phyloP scores from a whole-genome alignment of 169 alveolate genomes.

The Neospora caninum region DNA sequence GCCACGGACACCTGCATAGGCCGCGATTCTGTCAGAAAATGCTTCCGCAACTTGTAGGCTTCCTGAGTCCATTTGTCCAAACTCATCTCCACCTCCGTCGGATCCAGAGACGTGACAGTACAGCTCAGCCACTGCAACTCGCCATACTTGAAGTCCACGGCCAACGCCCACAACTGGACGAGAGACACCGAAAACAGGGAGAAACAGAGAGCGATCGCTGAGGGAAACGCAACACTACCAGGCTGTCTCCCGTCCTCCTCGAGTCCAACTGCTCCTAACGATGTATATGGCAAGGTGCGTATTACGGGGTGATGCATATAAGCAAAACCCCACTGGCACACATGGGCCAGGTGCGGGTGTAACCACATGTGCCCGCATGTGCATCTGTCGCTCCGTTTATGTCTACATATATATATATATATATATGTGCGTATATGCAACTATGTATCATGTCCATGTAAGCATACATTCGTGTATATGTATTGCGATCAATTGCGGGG shows the following conservation, averaged over 20 bases:
- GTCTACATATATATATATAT: neutral
- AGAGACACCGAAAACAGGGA: neutral
- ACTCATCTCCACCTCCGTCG: slow-evolving; percentile 16
- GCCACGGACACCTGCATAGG: slow-evolving; percentile 62
- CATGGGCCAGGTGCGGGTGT: too few species aligned
- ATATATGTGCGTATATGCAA: neutral
- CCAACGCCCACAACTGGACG: slow-evolving; percentile 35
- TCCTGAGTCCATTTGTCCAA: slow-evolving; percentile 4
- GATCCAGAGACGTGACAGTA: neutral
- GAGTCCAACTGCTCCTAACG: slow-evolving; percentile 40
- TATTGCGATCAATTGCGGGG: neutral
- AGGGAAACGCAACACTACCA: neutral
- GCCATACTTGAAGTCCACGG: slow-evolving; percentile 1
- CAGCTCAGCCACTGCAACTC: slow-evolving; percentile 19
- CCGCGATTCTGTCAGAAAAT: slow-evolving; percentile 54
- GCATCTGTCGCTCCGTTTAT: neutral
- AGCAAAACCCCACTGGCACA: too few species aligned
- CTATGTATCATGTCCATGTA: neutral
- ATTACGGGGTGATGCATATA: slow-evolving; percentile 1
- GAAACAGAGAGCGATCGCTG: neutral
- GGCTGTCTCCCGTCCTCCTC: too few species aligned
- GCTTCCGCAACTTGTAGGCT: slow-evolving; percentile 63
- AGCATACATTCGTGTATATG: neutral
- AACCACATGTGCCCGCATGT: too few species aligned
- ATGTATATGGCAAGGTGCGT: slow-evolving; percentile 45